A percentile compares a stretch with the other conserved stretches of the same genome.
Evolutionary conservation across 2,329 filamentous ascomycete genomes (phyloP).

Genomic region (Colletotrichum somersetense): DNA sequence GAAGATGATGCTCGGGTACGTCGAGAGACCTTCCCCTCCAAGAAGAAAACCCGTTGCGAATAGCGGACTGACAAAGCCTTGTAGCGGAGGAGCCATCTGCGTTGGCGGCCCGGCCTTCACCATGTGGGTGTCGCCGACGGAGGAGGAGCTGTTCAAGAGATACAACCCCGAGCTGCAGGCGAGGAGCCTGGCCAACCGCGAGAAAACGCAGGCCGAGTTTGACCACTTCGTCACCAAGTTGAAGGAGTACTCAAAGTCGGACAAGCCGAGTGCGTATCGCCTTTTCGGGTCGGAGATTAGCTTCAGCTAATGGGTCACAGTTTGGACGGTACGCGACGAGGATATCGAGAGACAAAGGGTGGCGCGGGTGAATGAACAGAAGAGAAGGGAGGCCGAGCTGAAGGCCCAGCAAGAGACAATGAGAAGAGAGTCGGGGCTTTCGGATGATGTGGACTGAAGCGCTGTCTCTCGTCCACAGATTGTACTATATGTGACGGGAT

Average conservation of each 20-base stretch:
- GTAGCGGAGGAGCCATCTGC: conserved; percentile 77
- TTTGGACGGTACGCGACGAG: conserved; percentile 66
- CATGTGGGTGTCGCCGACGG: conserved; percentile 82
- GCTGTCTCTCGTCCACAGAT: background rate
- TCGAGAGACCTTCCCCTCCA: conserved; percentile 16
- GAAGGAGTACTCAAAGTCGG: conserved; percentile 90
- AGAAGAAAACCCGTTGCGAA: background rate
- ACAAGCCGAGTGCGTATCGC: conserved; percentile 83
- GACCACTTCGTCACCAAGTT: conserved; percentile 86
- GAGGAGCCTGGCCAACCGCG: conserved; percentile 82
- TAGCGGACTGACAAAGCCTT: conserved; percentile 31
- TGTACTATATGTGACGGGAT: conserved; percentile 28
- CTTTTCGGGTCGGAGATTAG: background rate
- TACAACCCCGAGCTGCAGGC: conserved; percentile 97
- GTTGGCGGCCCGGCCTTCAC: conserved; percentile 90
- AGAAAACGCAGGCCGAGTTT: conserved; percentile 85
- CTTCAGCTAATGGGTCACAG: conserved; percentile 47
- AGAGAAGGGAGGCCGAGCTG: conserved; percentile 56
- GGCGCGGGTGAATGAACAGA: conserved; percentile 51
- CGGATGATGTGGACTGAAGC: conserved; percentile 30
- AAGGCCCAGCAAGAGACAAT: conserved; percentile 61
- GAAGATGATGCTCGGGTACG: conserved; percentile 81
- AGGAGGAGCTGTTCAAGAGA: conserved; percentile 90
- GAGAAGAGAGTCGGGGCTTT: conserved; percentile 62
- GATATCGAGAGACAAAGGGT: conserved; percentile 59